Percentiles rank a stretch among this genome's conserved stretches.
Evolutionary conservation across 2,329 filamentous ascomycete species (phyloP).

Genomic region (Trichoderma cornu-damae): DNA sequence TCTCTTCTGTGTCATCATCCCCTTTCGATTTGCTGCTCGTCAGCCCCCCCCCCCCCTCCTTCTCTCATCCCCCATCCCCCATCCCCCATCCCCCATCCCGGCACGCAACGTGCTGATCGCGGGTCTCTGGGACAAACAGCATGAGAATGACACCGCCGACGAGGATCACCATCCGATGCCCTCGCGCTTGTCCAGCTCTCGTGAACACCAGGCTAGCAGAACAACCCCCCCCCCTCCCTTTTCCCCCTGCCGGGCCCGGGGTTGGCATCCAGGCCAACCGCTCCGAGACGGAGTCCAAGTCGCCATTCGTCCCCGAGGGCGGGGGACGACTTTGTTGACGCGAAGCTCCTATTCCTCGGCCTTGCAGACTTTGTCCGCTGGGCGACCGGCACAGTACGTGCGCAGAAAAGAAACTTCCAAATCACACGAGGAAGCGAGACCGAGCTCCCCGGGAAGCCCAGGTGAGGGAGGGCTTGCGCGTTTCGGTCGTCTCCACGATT

Average conservation of each 20-base stretch:
- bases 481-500: slow-evolving; percentile 13
- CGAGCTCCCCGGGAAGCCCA: neutral
- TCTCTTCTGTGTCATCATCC: neutral
- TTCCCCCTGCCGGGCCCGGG: neutral
- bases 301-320: neutral
- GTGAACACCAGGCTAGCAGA: neutral
- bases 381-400: neutral
- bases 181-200: neutral
- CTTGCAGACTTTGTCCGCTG: neutral
- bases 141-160: neutral
- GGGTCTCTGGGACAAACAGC: neutral
- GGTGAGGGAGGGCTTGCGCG: neutral
- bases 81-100: neutral
- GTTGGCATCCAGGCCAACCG: neutral
- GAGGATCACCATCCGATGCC: slow-evolving; percentile 4
- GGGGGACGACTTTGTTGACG: neutral
- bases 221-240: neutral
- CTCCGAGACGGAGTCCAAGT: neutral
- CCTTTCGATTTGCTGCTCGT: neutral
- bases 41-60: neutral
- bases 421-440: slow-evolving; percentile 1
- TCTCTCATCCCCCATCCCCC: neutral
- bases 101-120: slow-evolving; percentile 7
- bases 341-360: slow-evolving; percentile 5
- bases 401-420: neutral